phyloP scores from a whole-genome alignment of 139 green algal genomes.

The Tetradesmus obliquus region DNA sequence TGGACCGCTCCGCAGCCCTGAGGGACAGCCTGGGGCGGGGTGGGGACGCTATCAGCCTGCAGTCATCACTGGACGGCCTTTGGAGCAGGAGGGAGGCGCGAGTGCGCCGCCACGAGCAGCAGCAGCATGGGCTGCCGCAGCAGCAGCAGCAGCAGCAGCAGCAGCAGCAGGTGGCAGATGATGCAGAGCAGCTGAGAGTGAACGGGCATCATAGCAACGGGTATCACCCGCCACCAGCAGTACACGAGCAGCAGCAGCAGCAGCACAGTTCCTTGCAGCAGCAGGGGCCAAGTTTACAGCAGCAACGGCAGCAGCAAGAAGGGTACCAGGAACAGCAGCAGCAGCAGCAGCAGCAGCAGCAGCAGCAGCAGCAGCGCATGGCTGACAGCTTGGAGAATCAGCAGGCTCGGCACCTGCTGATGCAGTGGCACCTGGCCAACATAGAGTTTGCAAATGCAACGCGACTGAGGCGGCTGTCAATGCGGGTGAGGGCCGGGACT shows the following conservation, averaged over 20 bases:
- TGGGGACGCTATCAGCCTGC: conserved; percentile 67
- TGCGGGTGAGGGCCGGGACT: conserved; percentile 6
- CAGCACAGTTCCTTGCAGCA: not conserved
- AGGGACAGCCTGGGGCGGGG: conserved; percentile 59
- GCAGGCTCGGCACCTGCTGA: conserved; percentile 50
- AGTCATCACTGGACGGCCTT: conserved; percentile 68
- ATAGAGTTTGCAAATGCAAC: conserved; percentile 97
- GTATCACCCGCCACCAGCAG: not conserved
- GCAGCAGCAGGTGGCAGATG: not conserved
- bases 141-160: not conserved
- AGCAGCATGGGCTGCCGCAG: not conserved
- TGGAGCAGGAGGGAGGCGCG: conserved; percentile 36
- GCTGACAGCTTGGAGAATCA: not conserved
- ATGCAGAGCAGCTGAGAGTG: not conserved
- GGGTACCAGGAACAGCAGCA: not conserved
- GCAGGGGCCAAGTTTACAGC: not conserved
- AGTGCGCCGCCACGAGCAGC: not conserved
- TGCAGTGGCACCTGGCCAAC: conserved; percentile 98
- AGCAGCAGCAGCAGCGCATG: not conserved
- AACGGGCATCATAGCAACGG: not conserved
- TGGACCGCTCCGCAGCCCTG: conserved; percentile 67
- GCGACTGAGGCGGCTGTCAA: conserved; percentile 51
- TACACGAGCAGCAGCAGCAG: not conserved
- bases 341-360: not conserved
- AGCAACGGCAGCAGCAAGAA: not conserved